Conservation (phyloP, 1,284 basidiomycete species). For the Sanguinoderma infundibulare region DNA sequence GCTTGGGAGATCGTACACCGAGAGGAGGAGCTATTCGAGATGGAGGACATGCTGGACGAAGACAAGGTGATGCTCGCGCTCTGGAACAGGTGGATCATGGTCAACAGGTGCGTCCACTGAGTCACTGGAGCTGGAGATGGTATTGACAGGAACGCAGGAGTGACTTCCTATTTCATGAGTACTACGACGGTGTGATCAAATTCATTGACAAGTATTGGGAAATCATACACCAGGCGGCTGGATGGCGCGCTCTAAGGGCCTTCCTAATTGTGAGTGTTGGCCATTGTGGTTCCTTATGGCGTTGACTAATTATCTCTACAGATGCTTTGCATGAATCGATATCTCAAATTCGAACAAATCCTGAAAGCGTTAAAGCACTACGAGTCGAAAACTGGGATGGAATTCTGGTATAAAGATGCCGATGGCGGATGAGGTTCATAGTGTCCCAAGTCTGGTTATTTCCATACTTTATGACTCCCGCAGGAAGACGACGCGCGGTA, state of each 20-base stretch:
- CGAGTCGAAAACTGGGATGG: constrained; percentile 32
- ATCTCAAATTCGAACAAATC: constrained; percentile 25
- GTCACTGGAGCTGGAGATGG: background rate
- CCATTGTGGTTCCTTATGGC: background rate
- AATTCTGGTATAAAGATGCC: constrained; percentile 30
- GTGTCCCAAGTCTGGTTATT: too few species aligned
- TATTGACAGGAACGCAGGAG: constrained; percentile 38
- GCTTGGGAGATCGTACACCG: constrained; percentile 68
- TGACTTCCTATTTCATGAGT: constrained; percentile 55
- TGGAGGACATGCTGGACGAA: constrained; percentile 68
- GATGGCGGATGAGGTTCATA: background rate
- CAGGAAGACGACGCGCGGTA: too few species aligned
- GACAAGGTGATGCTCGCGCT: constrained; percentile 77
- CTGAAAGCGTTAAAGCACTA: constrained; percentile 26
- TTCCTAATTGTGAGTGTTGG: constrained; percentile 57
- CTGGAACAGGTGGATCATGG: constrained; percentile 74
- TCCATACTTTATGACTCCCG: too few species aligned
- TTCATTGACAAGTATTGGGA: constrained; percentile 67
- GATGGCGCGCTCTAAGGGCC: constrained; percentile 63
- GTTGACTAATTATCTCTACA: constrained; percentile 1
- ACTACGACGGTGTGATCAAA: constrained; percentile 48
- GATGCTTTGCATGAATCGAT: constrained; percentile 29
- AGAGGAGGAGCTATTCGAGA: constrained; percentile 75
- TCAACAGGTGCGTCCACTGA: constrained; percentile 53
- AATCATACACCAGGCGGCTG: constrained; percentile 69